Percentiles rank a stretch among this genome's conserved stretches.
phyloP scores from a whole-genome alignment of 2,329 filamentous ascomycete genomes.

The Talaromyces sp. region DNA sequence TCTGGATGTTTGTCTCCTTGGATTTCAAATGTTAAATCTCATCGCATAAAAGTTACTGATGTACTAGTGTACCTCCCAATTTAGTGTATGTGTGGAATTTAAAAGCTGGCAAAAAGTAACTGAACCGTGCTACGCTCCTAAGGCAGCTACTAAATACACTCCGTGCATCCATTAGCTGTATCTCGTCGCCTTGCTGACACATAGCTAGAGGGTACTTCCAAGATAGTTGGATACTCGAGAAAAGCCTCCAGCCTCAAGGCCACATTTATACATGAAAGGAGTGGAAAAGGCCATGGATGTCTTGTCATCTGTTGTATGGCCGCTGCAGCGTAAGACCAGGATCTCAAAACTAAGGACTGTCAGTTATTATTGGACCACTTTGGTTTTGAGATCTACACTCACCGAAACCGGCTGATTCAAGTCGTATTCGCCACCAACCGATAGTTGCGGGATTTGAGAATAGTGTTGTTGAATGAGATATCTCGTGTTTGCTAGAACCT shows the following conservation, averaged over 20 bases:
- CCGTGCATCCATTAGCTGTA: background rate
- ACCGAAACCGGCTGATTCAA: constrained; percentile 14
- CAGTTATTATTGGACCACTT: background rate
- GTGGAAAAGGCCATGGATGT: background rate
- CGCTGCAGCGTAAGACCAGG: background rate
- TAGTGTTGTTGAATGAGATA: constrained; percentile 25
- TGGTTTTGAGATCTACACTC: background rate
- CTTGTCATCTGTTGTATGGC: background rate
- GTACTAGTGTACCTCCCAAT: background rate
- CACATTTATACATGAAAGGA: background rate
- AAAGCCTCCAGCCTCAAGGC: background rate
- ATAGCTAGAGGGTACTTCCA: background rate
- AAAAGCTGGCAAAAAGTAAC: background rate
- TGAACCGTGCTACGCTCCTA: background rate
- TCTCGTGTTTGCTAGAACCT: constrained; percentile 30
- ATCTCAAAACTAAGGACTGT: background rate
- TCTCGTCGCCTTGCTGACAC: background rate
- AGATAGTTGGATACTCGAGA: background rate
- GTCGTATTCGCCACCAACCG: constrained; percentile 17
- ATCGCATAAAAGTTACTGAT: background rate
- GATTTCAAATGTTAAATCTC: background rate
- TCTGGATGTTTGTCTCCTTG: background rate
- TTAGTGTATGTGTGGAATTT: background rate
- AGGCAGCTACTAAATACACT: background rate
- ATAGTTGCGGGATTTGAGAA: constrained; percentile 30